Evolutionary conservation across 257 asterid species (phyloP).

Genomic region (Avicennia marina): DNA sequence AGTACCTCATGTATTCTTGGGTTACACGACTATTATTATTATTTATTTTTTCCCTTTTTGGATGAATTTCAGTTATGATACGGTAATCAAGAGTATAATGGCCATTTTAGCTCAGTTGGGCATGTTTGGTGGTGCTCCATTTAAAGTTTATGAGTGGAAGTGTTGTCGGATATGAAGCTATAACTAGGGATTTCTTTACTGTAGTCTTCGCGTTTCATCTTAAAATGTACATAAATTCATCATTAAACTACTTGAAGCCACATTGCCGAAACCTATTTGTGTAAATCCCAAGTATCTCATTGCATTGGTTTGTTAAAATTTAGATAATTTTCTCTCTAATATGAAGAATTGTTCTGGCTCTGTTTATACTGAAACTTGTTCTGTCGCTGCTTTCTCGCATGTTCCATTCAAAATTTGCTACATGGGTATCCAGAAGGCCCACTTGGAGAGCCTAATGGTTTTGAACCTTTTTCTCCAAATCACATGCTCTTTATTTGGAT

Average conservation of each 20-base stretch:
- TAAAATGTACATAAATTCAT: background rate
- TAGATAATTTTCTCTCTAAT: background rate
- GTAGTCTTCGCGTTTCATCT: background rate
- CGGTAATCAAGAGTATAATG: background rate
- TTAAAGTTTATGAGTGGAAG: background rate
- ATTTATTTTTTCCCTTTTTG: background rate
- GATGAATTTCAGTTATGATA: slow-evolving; percentile 2
- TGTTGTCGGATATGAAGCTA: slow-evolving; percentile 3
- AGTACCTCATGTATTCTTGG: slow-evolving; percentile 9
- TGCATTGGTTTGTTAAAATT: background rate
- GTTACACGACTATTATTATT: background rate
- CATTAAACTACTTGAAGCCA: background rate
- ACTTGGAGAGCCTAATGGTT: too few species aligned
- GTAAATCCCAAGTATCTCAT: background rate
- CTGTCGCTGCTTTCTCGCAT: background rate
- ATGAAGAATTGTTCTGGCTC: background rate
- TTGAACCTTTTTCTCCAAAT: too few species aligned
- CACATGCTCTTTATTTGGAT: too few species aligned
- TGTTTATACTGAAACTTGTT: background rate
- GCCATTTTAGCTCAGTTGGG: background rate
- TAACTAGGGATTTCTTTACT: background rate
- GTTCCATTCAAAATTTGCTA: too few species aligned
- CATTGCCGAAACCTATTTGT: background rate
- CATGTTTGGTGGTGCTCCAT: slow-evolving; percentile 3
- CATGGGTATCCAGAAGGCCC: too few species aligned